Percentiles rank a stretch among this genome's conserved stretches.
phyloP scores from a whole-genome alignment of 331 rosid species.

The Cydonia oblonga region DNA sequence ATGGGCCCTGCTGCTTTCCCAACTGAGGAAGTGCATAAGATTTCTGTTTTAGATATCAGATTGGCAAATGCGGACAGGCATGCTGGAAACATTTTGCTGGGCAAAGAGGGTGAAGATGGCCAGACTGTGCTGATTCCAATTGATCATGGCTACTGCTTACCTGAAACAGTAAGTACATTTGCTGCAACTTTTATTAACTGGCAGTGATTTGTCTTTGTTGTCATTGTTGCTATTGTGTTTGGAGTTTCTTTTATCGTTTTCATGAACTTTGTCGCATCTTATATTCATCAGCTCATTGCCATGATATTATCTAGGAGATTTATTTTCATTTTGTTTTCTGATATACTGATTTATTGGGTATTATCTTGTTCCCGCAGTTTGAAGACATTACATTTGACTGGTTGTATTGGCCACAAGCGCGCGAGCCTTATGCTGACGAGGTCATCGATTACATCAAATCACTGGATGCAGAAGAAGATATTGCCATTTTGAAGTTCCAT shows the following conservation, averaged over 20 bases:
- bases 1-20: constrained; percentile 80
- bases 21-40: constrained; percentile 76
- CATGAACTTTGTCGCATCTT: background rate
- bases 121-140: constrained; percentile 66
- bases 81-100: constrained; percentile 71
- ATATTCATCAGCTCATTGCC: background rate
- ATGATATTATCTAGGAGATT: background rate
- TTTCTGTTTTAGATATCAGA: constrained; percentile 72
- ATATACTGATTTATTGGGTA: background rate
- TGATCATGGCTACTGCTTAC: constrained; percentile 96
- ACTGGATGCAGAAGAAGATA: constrained; percentile 83
- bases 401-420: constrained; percentile 98
- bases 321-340: background rate
- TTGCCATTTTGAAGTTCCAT: constrained; percentile 64
- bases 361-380: constrained; percentile 39
- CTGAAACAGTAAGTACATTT: constrained; percentile 50
- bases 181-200: background rate
- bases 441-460: constrained; percentile 57
- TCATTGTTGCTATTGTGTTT: background rate
- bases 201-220: background rate
- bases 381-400: constrained; percentile 96
- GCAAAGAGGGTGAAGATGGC: constrained; percentile 42
- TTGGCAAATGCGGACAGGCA: constrained; percentile 91
- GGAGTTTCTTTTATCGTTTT: background rate
- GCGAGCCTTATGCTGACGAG: constrained; percentile 50